Evolutionary conservation across 805 yeast species (phyloP), one percentile per base, ranked within the genome.

Genomic region (Metschnikowia anglica): DNA sequence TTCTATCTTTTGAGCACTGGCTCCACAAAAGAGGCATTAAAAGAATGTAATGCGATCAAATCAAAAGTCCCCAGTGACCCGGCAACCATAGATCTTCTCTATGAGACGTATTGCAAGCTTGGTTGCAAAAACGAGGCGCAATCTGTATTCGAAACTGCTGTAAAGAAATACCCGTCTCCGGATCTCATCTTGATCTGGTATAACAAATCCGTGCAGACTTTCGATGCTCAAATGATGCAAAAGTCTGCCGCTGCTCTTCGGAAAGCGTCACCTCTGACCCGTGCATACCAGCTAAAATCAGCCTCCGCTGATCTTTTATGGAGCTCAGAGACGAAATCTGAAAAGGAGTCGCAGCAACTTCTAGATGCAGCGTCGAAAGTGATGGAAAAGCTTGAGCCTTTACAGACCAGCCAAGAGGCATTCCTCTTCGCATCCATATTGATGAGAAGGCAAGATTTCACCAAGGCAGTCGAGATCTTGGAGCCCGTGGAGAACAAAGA

Each of bases 401-500:
- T 72, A 34, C 51, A 66, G 30, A 66, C 70, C 16, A 77, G 83
- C 7, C 95, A 88, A 52, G 95, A 89, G 46, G 63, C 75, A 2
- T 87, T 67, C 49, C 77, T 88, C 2, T 73, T 73, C 44, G 80
- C 79, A 2, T 64, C 71, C 31, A 70, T 86, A 2, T 61, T 81
- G 46, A 60, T 66, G 34, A 50, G 65, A 33, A 59, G 53, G 29
- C 64, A 64, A 0, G 62, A 72, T 16, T 47, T 59, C 9, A 60
- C 59, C 0, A 70, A 70, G 34, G 59, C 72, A 2, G 48, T 53
- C 4, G 51, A 49, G 6, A 42, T 50, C 17, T 58, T 56, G 53
- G 50, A 59, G 15, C 48, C 51, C 0, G 39, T 48, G 37, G 61
- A 63, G 41, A 60, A 65, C 28, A 62, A 73, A 44, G 85, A 86